A percentile compares a stretch with the other conserved stretches of the same genome.
These are phyloP conservation scores for Fusarium sp. DNA, from an alignment of 2,329 filamentous ascomycete genomes.

Conservation along the genomic window DNA sequence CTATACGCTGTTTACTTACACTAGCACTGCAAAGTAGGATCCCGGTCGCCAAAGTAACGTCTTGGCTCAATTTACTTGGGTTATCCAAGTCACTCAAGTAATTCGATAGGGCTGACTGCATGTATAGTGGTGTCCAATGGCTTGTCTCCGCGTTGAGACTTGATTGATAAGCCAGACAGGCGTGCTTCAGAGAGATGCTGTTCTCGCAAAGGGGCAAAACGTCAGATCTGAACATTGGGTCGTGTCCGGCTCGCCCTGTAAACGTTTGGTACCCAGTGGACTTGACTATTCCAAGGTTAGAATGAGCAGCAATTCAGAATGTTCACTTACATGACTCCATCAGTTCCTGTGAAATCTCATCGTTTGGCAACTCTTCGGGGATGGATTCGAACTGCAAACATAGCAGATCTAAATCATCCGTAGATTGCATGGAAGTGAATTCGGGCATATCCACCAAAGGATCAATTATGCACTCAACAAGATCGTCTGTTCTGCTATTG, in stretches of 20 bases:
- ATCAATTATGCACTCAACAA: background rate
- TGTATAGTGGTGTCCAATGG: background rate
- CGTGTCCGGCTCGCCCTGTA: background rate
- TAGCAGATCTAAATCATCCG: slow-evolving; percentile 1
- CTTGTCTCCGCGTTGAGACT: background rate
- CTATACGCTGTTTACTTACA: background rate
- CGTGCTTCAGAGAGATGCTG: background rate
- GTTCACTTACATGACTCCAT: background rate
- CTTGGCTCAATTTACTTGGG: background rate
- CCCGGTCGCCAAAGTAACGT: slow-evolving; percentile 2
- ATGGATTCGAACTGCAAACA: background rate
- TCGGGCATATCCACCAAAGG: background rate
- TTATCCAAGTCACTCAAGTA: slow-evolving; percentile 1
- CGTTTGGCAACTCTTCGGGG: background rate
- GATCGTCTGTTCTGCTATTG: too few relatives aligned
- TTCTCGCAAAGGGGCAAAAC: background rate
- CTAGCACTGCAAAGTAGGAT: background rate
- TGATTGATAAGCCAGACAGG: slow-evolving; percentile 1
- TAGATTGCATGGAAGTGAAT: background rate
- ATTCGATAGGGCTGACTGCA: slow-evolving; percentile 1
- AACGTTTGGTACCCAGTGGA: background rate
- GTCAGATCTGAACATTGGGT: background rate
- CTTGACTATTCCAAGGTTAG: background rate
- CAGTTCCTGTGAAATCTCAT: background rate
- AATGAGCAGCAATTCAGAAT: accelerated